Evolutionary conservation across 495 filamentous ascomycete species (phyloP).

Genomic region (Chaetomium tenue): DNA sequence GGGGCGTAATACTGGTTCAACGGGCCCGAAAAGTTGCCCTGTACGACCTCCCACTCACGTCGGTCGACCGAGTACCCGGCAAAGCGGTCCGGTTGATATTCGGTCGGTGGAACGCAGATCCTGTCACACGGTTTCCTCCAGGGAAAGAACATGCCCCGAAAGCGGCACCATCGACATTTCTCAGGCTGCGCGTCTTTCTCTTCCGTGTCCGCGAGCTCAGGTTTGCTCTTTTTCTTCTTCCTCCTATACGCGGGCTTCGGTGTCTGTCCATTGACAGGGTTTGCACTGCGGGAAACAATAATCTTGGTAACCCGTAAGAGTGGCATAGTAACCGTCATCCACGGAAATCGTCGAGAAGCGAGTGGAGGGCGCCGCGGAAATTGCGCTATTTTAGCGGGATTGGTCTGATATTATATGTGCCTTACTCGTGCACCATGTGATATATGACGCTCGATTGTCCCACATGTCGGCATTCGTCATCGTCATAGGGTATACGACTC

Average conservation of each 20-base stretch:
- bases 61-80: neutral
- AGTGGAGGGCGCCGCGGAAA: too few species aligned
- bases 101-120: neutral
- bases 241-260: neutral
- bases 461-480: too few species aligned
- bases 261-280: neutral
- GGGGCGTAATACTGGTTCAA: neutral
- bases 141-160: neutral
- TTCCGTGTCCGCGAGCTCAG: neutral
- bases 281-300: neutral
- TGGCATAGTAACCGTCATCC: neutral
- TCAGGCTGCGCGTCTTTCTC: neutral
- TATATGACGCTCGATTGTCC: too few species aligned
- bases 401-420: too few species aligned
- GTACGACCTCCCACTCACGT: neutral
- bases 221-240: neutral
- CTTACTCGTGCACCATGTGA: too few species aligned
- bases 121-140: neutral
- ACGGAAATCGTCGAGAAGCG: too few species aligned
- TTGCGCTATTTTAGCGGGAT: too few species aligned
- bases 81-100: neutral
- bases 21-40: slow-evolving; percentile 1
- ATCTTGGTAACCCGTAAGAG: neutral
- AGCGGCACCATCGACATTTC: neutral
- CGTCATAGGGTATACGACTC: too few species aligned